Evolutionary conservation across 257 asterid species (phyloP).

Genomic region (Asclepias syriaca): DNA sequence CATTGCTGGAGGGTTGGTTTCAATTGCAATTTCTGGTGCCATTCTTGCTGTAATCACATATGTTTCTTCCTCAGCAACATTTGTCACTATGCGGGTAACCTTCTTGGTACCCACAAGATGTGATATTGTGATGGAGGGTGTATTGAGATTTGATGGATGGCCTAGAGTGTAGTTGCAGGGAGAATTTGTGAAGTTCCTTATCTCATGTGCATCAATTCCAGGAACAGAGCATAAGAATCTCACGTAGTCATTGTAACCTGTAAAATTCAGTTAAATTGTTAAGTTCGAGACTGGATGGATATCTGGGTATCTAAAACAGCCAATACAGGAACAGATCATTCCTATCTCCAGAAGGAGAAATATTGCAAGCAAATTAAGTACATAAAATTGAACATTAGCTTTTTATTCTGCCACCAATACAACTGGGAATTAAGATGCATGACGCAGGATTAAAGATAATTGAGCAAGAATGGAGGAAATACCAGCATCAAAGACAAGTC

Average conservation of each 20-base stretch:
- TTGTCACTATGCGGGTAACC: slow-evolving; percentile 69
- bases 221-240: slow-evolving; percentile 95
- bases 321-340: not conserved
- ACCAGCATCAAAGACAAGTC: slow-evolving; percentile 75
- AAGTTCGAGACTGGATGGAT: not conserved
- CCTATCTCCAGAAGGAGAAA: not conserved
- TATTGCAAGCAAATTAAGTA: not conserved
- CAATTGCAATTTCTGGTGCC: slow-evolving; percentile 88
- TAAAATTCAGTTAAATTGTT: slow-evolving; percentile 14
- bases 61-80: slow-evolving; percentile 89
- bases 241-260: slow-evolving; percentile 84
- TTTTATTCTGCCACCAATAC: not conserved
- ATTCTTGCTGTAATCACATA: slow-evolving; percentile 76
- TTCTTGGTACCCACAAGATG: slow-evolving; percentile 87
- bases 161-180: slow-evolving; percentile 93
- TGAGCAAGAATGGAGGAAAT: slow-evolving; percentile 1
- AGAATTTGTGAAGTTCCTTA: slow-evolving; percentile 55
- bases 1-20: slow-evolving; percentile 92
- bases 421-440: not conserved
- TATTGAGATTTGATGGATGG: slow-evolving; percentile 79
- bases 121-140: slow-evolving; percentile 77
- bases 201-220: slow-evolving; percentile 63
- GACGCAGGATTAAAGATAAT: not conserved
- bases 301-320: not conserved
- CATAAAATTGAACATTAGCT: not conserved